Percentiles rank a stretch among this genome's conserved stretches.
Conservation (phyloP, 1,139 yeast genomes). For the Pichia sp. region DNA sequence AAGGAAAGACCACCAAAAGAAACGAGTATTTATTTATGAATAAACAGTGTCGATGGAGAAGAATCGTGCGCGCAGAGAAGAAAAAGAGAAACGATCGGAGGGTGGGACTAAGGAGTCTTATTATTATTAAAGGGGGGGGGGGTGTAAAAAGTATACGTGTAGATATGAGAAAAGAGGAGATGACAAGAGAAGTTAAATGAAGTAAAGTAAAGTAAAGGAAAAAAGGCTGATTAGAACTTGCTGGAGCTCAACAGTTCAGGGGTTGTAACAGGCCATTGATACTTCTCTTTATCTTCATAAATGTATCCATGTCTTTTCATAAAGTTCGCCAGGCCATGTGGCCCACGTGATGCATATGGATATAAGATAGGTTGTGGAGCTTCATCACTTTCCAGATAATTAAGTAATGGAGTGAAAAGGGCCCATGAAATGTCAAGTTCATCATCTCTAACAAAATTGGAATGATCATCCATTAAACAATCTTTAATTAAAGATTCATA, state of each 20-base stretch:
- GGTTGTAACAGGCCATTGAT: constrained; percentile 79
- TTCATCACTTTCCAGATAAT: constrained; percentile 64
- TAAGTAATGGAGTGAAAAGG: constrained; percentile 83
- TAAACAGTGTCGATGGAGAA: too few species aligned
- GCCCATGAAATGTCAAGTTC: constrained; percentile 93
- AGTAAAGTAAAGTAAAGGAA: neutral
- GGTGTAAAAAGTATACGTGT: too few species aligned
- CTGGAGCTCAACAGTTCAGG: constrained; percentile 35
- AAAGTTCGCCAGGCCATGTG: constrained; percentile 56
- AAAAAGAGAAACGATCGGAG: too few species aligned
- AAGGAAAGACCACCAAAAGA: too few species aligned
- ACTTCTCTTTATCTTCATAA: constrained; percentile 48
- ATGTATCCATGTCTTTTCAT: constrained; percentile 65
- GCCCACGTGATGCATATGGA: constrained; percentile 92
- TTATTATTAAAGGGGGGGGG: too few species aligned
- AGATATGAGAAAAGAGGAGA: neutral
- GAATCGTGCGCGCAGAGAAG: too few species aligned
- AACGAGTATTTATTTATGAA: too few species aligned
- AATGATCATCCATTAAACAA: constrained; percentile 85
- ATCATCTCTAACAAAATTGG: constrained; percentile 96
- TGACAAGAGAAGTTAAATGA: neutral
- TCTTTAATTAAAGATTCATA: constrained; percentile 94
- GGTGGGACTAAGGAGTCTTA: too few species aligned
- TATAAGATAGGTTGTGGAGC: constrained; percentile 62
- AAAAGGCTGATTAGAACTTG: constrained; percentile 20